These are phyloP conservation scores for Pholiota microspora DNA, from an alignment of 768 basidiomycete genomes.

Conservation along the genomic window DNA sequence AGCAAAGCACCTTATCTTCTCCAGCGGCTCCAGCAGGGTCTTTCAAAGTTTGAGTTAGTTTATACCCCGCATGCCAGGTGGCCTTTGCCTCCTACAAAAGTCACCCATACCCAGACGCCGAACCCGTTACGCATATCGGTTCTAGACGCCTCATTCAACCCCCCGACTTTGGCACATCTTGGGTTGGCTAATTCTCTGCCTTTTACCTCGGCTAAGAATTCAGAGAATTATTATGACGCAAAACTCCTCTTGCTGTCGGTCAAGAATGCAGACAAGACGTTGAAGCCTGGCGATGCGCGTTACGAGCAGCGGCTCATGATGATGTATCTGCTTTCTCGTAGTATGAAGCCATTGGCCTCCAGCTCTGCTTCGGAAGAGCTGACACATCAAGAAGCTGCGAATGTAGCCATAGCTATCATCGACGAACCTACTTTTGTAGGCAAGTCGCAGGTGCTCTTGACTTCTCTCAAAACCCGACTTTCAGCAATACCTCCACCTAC, in stretches of 20 bases:
- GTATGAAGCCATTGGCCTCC: conserved; percentile 18
- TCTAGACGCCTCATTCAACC: conserved; percentile 94
- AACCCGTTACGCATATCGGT: conserved; percentile 57
- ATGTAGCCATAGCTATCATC: conserved; percentile 77
- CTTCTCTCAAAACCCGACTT: conserved; percentile 43
- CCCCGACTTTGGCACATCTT: conserved; percentile 83
- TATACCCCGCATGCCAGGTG: conserved; percentile 60
- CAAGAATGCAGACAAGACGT: conserved; percentile 81
- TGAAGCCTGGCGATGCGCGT: conserved; percentile 70
- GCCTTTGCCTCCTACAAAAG: conserved; percentile 45
- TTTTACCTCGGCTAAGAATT: conserved; percentile 15
- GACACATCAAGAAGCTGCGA: conserved; percentile 25
- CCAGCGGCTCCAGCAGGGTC: conserved; percentile 41
- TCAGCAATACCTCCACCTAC: conserved; percentile 15
- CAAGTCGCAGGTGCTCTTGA: conserved; percentile 63
- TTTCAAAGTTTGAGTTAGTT: conserved; percentile 55
- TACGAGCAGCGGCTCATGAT: conserved; percentile 81
- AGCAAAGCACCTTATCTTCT: conserved; percentile 25
- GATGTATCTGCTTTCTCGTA: conserved; percentile 70
- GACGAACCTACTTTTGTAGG: conserved; percentile 88
- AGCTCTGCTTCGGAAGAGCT: neutral
- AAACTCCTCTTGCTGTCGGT: conserved; percentile 79
- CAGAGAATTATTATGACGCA: conserved; percentile 52
- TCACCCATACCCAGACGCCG: conserved; percentile 5
- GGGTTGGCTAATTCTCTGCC: conserved; percentile 59